A percentile compares a stretch with the other conserved stretches of the same genome.
These are phyloP conservation scores for Thuidium tamariscinum DNA, from an alignment of 225 moss, liverwort and hornwort species.

Conservation along the genomic window DNA sequence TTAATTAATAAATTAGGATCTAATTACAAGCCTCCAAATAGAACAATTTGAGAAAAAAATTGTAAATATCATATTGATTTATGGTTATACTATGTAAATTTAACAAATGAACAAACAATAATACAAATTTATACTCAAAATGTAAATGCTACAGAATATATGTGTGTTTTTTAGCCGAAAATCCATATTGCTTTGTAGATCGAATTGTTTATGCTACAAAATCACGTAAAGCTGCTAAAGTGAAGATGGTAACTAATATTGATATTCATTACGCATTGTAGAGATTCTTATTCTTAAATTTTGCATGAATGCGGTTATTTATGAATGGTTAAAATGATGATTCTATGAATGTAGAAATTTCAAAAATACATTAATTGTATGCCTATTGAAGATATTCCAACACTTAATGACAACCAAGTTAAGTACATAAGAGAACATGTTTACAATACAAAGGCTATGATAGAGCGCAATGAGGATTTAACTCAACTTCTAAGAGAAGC, in stretches of 20 bases:
- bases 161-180: conserved; percentile 60
- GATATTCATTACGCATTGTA: not conserved
- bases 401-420: conserved; percentile 34
- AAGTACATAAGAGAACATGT: conserved; percentile 25
- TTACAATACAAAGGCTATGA: conserved; percentile 54
- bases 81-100: too few species aligned
- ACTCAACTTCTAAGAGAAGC: conserved; percentile 46
- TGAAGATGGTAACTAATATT: conserved; percentile 18
- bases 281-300: too few species aligned
- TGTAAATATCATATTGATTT: not conserved
- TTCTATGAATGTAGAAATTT: not conserved
- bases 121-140: not conserved
- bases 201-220: conserved; percentile 49
- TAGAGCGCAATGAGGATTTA: conserved; percentile 44
- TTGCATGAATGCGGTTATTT: too few species aligned
- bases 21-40: not conserved
- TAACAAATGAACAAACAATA: rapidly evolving
- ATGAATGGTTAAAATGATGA: not conserved
- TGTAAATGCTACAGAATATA: conserved; percentile 42
- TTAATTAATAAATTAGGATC: too few species aligned
- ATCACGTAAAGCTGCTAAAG: conserved; percentile 30
- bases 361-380: conserved; percentile 53
- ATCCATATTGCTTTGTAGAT: conserved; percentile 38
- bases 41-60: not conserved
- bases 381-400: conserved; percentile 67